These are phyloP conservation scores for Fusarium sp. DNA, from an alignment of 2,329 filamentous ascomycete species.

Conservation along the genomic window DNA sequence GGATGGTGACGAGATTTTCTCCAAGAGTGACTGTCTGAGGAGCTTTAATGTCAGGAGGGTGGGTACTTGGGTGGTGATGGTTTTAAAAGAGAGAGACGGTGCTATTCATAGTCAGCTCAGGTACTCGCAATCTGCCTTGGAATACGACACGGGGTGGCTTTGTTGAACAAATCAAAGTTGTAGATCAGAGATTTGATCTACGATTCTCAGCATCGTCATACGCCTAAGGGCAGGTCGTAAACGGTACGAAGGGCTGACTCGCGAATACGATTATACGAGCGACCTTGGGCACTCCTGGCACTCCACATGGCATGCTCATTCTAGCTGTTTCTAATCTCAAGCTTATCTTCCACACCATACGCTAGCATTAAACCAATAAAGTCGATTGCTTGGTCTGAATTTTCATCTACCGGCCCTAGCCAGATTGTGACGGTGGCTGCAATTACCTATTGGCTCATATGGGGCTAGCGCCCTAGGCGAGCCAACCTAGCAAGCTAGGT, in stretches of 20 bases:
- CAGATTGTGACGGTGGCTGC: neutral
- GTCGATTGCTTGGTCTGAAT: neutral
- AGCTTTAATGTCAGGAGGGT: neutral
- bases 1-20: neutral
- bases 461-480: too few relatives aligned
- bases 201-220: neutral
- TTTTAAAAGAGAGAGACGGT: neutral
- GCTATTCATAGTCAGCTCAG: neutral
- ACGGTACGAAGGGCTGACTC: neutral
- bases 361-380: neutral
- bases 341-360: too few relatives aligned
- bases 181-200: neutral
- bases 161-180: neutral
- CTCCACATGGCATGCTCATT: too few relatives aligned
- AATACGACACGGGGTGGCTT: neutral
- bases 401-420: neutral
- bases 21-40: neutral
- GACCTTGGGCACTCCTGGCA: neutral
- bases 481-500: too few relatives aligned
- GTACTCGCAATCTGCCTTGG: neutral
- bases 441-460: too few relatives aligned
- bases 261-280: neutral
- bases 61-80: neutral
- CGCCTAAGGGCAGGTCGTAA: neutral
- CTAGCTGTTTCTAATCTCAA: too few relatives aligned